A percentile compares a stretch with the other conserved stretches of the same genome.
Conservation (phyloP, 2,329 filamentous ascomycete species). For the Sclerotinia nivalis region DNA sequence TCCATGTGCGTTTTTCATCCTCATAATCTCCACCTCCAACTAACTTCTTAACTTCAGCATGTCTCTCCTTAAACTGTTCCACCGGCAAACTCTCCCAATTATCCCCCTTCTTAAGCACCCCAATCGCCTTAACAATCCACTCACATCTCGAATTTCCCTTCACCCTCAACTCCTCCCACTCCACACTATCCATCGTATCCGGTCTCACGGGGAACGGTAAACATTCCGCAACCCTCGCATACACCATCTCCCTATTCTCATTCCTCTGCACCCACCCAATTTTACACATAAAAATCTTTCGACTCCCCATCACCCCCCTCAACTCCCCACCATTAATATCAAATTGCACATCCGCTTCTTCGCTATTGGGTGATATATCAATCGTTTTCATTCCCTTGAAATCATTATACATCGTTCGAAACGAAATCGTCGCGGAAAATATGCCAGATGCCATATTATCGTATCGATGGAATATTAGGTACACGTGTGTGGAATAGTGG, state of each 20-base stretch:
- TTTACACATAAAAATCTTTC: background rate
- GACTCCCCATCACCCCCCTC: background rate
- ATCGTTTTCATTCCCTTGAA: background rate
- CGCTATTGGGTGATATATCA: background rate
- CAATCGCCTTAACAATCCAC: background rate
- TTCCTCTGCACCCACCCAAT: slow-evolving; percentile 3
- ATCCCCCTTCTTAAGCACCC: background rate
- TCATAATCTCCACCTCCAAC: background rate
- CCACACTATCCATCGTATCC: background rate
- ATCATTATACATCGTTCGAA: slow-evolving; percentile 6
- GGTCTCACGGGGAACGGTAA: background rate
- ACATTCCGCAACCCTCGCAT: background rate
- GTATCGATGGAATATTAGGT: background rate
- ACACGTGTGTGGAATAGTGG: background rate
- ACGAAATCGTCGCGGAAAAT: background rate
- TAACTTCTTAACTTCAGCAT: background rate
- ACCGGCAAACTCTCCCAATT: background rate
- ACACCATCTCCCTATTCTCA: background rate
- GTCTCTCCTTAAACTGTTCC: background rate
- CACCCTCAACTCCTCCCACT: background rate
- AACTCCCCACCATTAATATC: background rate
- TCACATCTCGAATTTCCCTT: background rate
- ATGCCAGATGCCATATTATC: background rate
- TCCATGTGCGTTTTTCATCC: background rate
- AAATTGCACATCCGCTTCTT: background rate